Conservation (phyloP, 23 red algal species). For the Gracilariopsis chorda region DNA sequence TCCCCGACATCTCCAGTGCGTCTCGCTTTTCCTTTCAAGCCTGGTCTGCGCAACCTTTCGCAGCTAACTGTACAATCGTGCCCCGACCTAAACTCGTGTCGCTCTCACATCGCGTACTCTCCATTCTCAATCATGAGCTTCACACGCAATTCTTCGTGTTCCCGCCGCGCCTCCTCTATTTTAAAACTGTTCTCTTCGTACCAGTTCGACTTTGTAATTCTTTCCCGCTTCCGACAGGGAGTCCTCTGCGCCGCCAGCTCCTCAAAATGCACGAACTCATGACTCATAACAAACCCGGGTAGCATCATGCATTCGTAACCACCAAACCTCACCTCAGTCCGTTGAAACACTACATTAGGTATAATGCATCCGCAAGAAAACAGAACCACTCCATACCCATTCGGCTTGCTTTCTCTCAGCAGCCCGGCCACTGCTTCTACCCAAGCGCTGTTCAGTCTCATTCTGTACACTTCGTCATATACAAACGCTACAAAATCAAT, state of each 20-base stretch:
- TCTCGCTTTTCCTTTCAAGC: no score
- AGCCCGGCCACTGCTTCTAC: background rate
- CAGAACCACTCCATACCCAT: conserved; percentile 37
- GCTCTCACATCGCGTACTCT: no score
- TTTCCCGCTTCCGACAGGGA: background rate
- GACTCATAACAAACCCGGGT: conserved; percentile 45
- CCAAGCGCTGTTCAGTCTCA: background rate
- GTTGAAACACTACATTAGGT: conserved; percentile 15
- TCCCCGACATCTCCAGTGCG: no score
- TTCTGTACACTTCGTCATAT: conserved; percentile 28
- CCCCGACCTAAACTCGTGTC: background rate
- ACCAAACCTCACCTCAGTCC: conserved; percentile 20
- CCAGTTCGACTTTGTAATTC: background rate
- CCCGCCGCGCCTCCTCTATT: conserved; percentile 20
- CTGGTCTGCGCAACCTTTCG: no score
- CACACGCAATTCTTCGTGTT: conserved; percentile 16
- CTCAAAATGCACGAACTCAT: conserved; percentile 39
- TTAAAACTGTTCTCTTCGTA: conserved; percentile 32
- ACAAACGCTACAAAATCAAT: conserved; percentile 61
- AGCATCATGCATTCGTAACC: conserved; percentile 56
- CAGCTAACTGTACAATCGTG: no score
- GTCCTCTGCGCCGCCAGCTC: background rate
- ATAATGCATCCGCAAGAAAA: conserved; percentile 55
- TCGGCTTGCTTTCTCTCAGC: background rate
- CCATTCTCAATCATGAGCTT: background rate